Conservation (phyloP, 2,329 filamentous ascomycete genomes). For the Lojkania enalia region DNA sequence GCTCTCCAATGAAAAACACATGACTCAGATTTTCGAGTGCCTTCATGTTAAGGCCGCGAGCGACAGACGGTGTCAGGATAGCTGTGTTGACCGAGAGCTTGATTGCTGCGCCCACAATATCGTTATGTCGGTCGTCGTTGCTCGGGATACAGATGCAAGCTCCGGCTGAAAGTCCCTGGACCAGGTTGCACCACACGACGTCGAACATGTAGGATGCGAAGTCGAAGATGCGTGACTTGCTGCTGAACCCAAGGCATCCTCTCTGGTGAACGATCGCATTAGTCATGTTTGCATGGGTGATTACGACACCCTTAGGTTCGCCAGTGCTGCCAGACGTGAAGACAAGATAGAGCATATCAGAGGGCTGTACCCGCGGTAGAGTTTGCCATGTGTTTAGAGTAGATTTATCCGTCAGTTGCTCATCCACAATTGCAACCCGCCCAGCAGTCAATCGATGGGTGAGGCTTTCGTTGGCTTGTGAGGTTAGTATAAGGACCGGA, state of each 20-base stretch:
- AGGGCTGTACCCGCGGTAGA: constrained; percentile 21
- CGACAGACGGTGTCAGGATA: constrained; percentile 16
- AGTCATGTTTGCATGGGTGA: constrained; percentile 3
- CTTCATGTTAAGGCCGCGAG: constrained; percentile 42
- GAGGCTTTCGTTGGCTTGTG: constrained; percentile 6
- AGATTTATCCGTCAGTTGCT: constrained; percentile 1
- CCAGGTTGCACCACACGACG: background rate
- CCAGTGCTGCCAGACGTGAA: constrained; percentile 18
- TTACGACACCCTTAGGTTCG: constrained; percentile 13
- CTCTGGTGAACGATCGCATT: constrained; percentile 38
- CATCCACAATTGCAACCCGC: constrained; percentile 1
- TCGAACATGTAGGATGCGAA: background rate
- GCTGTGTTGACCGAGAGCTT: constrained; percentile 1
- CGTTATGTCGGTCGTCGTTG: constrained; percentile 55
- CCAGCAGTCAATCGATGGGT: constrained; percentile 7
- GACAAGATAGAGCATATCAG: constrained; percentile 5
- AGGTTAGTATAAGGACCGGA: constrained; percentile 9
- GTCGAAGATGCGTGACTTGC: background rate
- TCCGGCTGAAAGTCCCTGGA: background rate
- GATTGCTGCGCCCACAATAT: constrained; percentile 52
- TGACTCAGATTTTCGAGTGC: constrained; percentile 42
- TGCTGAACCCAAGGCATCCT: constrained; percentile 13
- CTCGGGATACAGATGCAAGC: constrained; percentile 54
- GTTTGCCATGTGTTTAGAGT: background rate
- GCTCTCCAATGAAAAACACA: constrained; percentile 47